Evolutionary conservation across 345 rosid species (phyloP).

Genomic region (Syzygium oleosum): DNA sequence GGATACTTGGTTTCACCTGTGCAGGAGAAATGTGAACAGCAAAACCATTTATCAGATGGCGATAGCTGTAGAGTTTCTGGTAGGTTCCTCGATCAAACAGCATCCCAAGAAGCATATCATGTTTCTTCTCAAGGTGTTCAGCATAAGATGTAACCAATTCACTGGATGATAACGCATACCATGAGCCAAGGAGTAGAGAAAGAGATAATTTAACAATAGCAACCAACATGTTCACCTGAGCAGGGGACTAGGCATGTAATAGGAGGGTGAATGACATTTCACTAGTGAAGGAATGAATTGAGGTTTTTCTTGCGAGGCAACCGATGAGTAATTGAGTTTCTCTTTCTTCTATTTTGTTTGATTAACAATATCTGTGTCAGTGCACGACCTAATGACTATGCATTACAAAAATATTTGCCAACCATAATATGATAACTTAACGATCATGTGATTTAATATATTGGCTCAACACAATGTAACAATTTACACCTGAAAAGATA

Average conservation of each 20-base stretch:
- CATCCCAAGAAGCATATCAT: slow-evolving; percentile 84
- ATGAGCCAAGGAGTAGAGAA: background rate
- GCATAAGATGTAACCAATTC: slow-evolving; percentile 77
- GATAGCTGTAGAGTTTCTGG: slow-evolving; percentile 89
- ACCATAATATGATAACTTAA: background rate
- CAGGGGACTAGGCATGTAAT: background rate
- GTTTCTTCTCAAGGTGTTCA: slow-evolving; percentile 79
- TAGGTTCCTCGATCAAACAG: slow-evolving; percentile 71
- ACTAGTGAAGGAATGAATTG: background rate
- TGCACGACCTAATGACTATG: background rate
- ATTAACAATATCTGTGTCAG: background rate
- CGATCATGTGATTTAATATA: background rate
- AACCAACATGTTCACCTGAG: background rate
- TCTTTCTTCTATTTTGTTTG: background rate
- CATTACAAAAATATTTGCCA: background rate
- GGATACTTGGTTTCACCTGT: slow-evolving; percentile 56
- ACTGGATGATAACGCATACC: slow-evolving; percentile 27
- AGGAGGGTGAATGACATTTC: background rate
- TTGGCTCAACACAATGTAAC: background rate
- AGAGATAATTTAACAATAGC: background rate
- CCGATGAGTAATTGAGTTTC: background rate
- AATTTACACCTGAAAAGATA: background rate
- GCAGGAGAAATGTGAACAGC: slow-evolving; percentile 75
- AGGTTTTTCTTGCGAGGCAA: background rate
- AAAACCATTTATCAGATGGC: slow-evolving; percentile 93